Percentiles rank a stretch among this genome's conserved stretches.
phyloP scores from a whole-genome alignment of 208 protist genomes.

The Trichomonas vaginalis region DNA sequence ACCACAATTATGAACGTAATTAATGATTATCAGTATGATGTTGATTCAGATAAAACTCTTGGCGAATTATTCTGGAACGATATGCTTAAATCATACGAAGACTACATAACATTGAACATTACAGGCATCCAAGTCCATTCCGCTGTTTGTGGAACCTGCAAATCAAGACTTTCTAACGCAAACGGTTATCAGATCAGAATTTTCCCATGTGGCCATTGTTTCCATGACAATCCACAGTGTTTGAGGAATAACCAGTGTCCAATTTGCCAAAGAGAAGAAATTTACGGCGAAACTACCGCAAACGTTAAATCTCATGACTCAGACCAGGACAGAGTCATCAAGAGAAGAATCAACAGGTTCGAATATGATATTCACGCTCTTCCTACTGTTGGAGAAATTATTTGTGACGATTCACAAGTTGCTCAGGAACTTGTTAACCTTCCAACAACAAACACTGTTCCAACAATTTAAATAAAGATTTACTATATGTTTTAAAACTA shows the following conservation, averaged over 20 bases:
- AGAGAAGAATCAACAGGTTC: neutral
- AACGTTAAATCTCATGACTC: neutral
- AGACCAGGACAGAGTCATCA: neutral
- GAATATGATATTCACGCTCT: neutral
- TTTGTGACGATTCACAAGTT: neutral
- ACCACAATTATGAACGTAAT: neutral
- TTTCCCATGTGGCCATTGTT: neutral
- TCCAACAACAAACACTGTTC: neutral
- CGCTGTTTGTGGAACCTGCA: neutral
- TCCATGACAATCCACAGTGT: neutral
- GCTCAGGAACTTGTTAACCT: neutral
- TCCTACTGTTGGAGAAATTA: neutral
- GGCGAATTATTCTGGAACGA: neutral
- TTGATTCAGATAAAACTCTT: neutral
- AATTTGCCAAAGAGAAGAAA: neutral
- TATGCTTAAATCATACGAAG: neutral
- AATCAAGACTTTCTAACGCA: neutral
- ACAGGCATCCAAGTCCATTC: neutral
- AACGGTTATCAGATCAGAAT: neutral
- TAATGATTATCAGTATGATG: neutral
- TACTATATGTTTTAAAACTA: no score
- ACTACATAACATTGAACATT: neutral
- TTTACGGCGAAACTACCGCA: neutral
- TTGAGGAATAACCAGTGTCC: neutral
- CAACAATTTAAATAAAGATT: neutral